A percentile compares a stretch with the other conserved stretches of the same genome.
Evolutionary conservation across 225 moss, liverwort and hornwort genomes (phyloP).

Genomic region (Asterella californica): DNA sequence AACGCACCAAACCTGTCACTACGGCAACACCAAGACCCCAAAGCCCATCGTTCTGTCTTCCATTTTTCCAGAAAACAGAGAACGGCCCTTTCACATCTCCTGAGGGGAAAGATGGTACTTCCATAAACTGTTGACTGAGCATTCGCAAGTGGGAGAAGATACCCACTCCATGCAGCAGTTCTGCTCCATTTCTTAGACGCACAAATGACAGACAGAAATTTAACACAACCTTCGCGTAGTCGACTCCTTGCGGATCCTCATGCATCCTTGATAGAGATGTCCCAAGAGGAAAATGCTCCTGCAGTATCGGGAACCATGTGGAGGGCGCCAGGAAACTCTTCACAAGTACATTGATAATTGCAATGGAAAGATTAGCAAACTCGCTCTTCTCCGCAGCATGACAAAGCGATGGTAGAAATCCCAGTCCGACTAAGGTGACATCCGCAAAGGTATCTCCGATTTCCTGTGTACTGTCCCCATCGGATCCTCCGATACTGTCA

Average conservation of each 20-base stretch:
- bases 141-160: constrained; percentile 79
- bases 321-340: constrained; percentile 83
- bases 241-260: constrained; percentile 49
- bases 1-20: constrained; percentile 72
- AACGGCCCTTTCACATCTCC: constrained; percentile 78
- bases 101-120: constrained; percentile 34
- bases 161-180: constrained; percentile 74
- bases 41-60: constrained; percentile 64
- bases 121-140: constrained; percentile 66
- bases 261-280: constrained; percentile 66
- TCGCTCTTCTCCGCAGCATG: constrained; percentile 61
- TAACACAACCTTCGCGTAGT: constrained; percentile 72
- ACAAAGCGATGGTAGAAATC: constrained; percentile 79
- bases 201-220: constrained; percentile 78
- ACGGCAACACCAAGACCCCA: constrained; percentile 85
- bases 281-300: constrained; percentile 75
- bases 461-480: constrained; percentile 35
- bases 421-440: constrained; percentile 65
- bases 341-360: constrained; percentile 70
- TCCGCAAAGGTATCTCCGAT: constrained; percentile 71
- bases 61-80: constrained; percentile 70
- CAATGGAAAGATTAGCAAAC: constrained; percentile 71
- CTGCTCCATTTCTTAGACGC: constrained; percentile 73
- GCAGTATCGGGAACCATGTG: constrained; percentile 75
- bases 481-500: constrained; percentile 35